phyloP scores from a whole-genome alignment of 495 filamentous ascomycete species.

The Trichocladium antarcticum region DNA sequence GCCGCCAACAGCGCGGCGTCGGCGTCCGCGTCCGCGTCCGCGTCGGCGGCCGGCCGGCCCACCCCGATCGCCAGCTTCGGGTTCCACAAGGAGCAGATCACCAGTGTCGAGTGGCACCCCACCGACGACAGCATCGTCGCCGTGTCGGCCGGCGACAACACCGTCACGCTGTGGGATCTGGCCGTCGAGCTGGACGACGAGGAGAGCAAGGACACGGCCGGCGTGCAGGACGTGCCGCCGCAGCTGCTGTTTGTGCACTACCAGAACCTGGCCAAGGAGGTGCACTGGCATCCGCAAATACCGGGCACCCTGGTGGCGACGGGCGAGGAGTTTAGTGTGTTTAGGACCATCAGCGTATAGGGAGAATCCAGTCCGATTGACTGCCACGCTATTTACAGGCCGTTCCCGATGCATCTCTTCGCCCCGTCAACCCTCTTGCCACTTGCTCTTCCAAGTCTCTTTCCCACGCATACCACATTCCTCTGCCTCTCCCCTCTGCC shows the following conservation, averaged over 20 bases:
- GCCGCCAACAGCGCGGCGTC: constrained; percentile 17
- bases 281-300: constrained; percentile 96
- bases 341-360: constrained; percentile 59
- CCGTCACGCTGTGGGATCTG: constrained; percentile 91
- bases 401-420: too few species aligned
- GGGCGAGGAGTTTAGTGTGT: constrained; percentile 69
- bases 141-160: constrained; percentile 86
- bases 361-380: too few species aligned
- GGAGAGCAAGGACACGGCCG: constrained; percentile 80
- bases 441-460: too few species aligned
- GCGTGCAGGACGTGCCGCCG: constrained; percentile 79
- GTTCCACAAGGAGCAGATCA: constrained; percentile 93
- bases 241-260: constrained; percentile 95
- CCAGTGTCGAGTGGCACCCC: constrained; percentile 94
- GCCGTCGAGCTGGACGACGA: constrained; percentile 94
- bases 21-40: too few species aligned
- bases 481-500: too few species aligned
- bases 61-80: constrained; percentile 77
- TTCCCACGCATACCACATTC: too few species aligned
- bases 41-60: constrained; percentile 36
- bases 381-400: too few species aligned
- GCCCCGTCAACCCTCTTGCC: too few species aligned
- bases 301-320: constrained; percentile 85
- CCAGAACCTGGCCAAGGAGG: constrained; percentile 84
- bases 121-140: constrained; percentile 89